Percentiles rank a stretch among this genome's conserved stretches.
phyloP scores from a whole-genome alignment of 768 basidiomycete genomes.

The Pholiota conissans region DNA sequence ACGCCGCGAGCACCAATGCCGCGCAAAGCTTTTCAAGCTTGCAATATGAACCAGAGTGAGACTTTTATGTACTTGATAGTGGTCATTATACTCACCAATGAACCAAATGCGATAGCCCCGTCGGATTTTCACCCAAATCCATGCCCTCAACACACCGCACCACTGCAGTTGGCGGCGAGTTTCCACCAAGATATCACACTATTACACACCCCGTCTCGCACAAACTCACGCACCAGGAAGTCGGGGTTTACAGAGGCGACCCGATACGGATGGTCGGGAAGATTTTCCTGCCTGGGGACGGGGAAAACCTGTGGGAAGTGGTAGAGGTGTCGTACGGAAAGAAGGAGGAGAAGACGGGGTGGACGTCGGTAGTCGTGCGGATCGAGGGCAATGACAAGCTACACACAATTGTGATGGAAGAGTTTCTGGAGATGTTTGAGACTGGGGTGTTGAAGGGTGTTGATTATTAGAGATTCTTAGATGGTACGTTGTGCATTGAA shows the following conservation, averaged over 20 bases:
- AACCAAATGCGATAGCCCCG: too few species aligned
- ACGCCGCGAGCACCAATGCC: too few species aligned
- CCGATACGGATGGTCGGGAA: conserved; percentile 5
- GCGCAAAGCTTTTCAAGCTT: too few species aligned
- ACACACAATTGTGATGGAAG: background rate
- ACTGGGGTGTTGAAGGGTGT: conserved; percentile 1
- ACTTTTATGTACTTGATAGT: too few species aligned
- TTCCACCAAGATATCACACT: background rate
- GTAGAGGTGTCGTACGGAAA: background rate
- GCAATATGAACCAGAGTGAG: too few species aligned
- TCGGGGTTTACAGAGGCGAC: background rate
- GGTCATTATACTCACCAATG: too few species aligned
- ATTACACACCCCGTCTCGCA: conserved; percentile 4
- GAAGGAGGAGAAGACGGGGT: background rate
- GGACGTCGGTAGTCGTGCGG: background rate
- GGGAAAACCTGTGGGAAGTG: conserved; percentile 7
- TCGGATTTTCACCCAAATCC: too few species aligned
- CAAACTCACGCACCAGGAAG: background rate
- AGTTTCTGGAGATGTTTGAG: conserved; percentile 6
- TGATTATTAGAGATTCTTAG: background rate
- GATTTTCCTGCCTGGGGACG: conserved; percentile 3
- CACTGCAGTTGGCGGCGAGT: too few species aligned
- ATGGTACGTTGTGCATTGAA: background rate
- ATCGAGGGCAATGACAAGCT: background rate
- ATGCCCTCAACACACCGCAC: too few species aligned